Evolutionary conservation across 129 eudicot genomes (phyloP).

Genomic region (Helianthus tuberosus): DNA sequence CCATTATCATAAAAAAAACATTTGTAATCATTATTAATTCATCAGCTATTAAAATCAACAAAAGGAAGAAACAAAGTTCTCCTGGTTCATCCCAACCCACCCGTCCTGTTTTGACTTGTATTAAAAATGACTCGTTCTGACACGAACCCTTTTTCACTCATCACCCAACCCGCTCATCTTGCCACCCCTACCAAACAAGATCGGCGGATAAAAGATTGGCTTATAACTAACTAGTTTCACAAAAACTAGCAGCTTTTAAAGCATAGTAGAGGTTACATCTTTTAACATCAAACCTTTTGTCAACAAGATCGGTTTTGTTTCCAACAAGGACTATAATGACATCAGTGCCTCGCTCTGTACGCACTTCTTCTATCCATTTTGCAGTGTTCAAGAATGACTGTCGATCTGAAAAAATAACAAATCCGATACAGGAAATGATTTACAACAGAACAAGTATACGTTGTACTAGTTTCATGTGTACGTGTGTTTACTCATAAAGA

Average conservation of each 20-base stretch:
- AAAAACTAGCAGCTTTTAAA: neutral
- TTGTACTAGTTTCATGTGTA: slow-evolving; percentile 1
- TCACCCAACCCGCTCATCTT: neutral
- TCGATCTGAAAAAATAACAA: slow-evolving; percentile 53
- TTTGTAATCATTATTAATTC: neutral
- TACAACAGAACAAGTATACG: neutral
- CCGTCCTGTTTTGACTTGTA: neutral
- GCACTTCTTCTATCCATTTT: slow-evolving; percentile 93
- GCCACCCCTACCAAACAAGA: neutral
- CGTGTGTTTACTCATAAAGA: neutral
- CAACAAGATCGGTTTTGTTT: slow-evolving; percentile 95
- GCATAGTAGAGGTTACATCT: neutral
- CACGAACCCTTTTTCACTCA: neutral
- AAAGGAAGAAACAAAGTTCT: neutral
- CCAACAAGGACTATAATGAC: slow-evolving; percentile 94
- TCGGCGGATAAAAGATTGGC: neutral
- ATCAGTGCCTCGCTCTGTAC: slow-evolving; percentile 86
- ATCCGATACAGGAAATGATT: slow-evolving; percentile 4
- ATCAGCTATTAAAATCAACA: neutral
- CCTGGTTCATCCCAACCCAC: neutral
- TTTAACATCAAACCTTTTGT: slow-evolving; percentile 64
- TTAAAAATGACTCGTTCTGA: neutral
- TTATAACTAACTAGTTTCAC: neutral
- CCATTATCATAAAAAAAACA: neutral
- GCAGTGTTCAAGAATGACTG: slow-evolving; percentile 89